Conservation (phyloP, 2,329 filamentous ascomycete genomes). For the Trichoderma lentiforme region DNA sequence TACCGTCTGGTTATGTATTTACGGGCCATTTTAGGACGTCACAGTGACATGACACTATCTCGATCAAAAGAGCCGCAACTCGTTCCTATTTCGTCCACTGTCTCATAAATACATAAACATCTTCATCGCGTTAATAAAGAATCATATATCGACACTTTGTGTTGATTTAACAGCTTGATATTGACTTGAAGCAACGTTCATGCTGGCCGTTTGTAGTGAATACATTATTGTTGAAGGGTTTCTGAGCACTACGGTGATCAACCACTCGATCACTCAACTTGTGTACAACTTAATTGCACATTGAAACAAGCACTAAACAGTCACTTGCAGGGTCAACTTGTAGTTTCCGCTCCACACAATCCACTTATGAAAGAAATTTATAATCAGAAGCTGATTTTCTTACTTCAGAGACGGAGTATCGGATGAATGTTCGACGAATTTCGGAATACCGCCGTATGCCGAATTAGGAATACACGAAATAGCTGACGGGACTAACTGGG, state of each 20-base stretch:
- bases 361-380: neutral
- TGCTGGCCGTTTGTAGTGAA: neutral
- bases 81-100: fast-evolving
- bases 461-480: neutral
- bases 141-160: fast-evolving
- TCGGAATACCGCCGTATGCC: neutral
- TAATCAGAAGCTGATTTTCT: neutral
- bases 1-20: neutral
- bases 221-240: too few relatives aligned
- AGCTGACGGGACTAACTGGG: neutral
- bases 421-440: neutral
- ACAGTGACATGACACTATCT: neutral
- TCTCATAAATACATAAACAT: neutral
- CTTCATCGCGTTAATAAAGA: fast-evolving
- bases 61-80: neutral
- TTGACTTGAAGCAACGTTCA: neutral
- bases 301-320: neutral
- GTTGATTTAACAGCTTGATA: neutral
- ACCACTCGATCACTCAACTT: neutral
- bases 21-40: neutral
- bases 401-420: neutral
- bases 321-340: neutral
- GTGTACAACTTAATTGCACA: neutral
- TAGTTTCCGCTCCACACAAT: neutral
- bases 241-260: neutral